Percentiles rank a stretch among this genome's conserved stretches.
Conservation (phyloP, 495 filamentous ascomycete genomes). For the Filosporella fistucella region DNA sequence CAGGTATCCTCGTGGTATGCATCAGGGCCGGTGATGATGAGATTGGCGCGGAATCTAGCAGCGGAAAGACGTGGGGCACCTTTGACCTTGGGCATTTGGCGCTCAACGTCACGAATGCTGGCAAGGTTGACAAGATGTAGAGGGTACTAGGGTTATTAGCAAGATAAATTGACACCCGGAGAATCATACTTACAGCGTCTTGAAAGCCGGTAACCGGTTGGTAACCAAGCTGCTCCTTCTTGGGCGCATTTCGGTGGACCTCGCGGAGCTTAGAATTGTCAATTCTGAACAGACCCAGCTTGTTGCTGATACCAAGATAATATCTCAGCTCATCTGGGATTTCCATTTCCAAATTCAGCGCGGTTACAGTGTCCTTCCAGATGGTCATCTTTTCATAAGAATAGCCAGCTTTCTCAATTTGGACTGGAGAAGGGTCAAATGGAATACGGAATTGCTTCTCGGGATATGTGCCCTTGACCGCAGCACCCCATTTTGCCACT, state of each 20-base stretch:
- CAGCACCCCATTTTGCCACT: conserved; percentile 34
- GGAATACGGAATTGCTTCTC: conserved; percentile 60
- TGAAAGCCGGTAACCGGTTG: conserved; percentile 76
- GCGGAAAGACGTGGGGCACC: conserved; percentile 48
- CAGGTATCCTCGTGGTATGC: conserved; percentile 74
- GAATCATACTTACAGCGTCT: conserved; percentile 58
- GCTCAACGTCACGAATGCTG: conserved; percentile 62
- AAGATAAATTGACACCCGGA: conserved; percentile 4
- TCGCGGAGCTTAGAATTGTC: conserved; percentile 55
- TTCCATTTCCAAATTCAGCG: conserved; percentile 53
- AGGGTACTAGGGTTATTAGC: conserved; percentile 55
- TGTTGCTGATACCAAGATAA: conserved; percentile 59
- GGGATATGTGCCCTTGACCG: conserved; percentile 40
- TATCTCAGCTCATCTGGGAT: conserved; percentile 46
- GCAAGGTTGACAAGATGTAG: conserved; percentile 75
- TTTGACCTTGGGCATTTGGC: conserved; percentile 48
- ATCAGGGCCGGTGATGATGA: conserved; percentile 62
- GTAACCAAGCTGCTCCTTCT: conserved; percentile 62
- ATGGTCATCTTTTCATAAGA: conserved; percentile 61
- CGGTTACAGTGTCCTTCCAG: conserved; percentile 69
- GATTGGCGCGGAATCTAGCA: conserved; percentile 76
- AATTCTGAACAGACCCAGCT: conserved; percentile 69
- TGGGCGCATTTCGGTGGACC: conserved; percentile 73
- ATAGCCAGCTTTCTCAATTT: conserved; percentile 52
- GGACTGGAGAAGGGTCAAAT: conserved; percentile 50